Evolutionary conservation across 352 stramenopile genomes (phyloP), one percentile per base, ranked within the genome.

Genomic region (Peronospora farinosa): DNA sequence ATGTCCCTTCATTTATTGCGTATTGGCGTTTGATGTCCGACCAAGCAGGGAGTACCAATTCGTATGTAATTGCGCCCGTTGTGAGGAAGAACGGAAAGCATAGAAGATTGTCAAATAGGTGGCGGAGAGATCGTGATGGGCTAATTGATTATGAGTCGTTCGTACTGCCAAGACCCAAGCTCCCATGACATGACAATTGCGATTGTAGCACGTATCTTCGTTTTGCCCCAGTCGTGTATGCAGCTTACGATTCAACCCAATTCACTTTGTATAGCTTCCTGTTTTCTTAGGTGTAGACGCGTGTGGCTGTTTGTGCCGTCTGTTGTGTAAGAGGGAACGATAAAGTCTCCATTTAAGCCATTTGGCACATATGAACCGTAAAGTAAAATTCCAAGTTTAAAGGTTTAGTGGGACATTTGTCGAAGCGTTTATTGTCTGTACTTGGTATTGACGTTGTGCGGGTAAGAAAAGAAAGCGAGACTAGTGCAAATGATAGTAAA

Each of bases 11-110:
- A 44, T 30, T 51, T 49, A 48, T 30, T 54, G 28, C 57, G 3
- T 40, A 10, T 44, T 54, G 43, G 28, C 21, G 25, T 57, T n/a
- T 51, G 12, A 48, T 60, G 48, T 33, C 42, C 41, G 35, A 46
- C 38, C 46, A 52, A 63, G 51, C 44, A 86, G 75, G 30, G 80
- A 91, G 63, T 91, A 91, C 51, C 76, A 89, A 48, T 91, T 91
- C 64, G 63, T 74, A 40, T 91, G 80, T 59, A 51, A 75, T 51
- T 91, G 80, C 51, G 59, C 64, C 13, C 67, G 74, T 7, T 91
- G 80, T 49, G 60, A 84, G 42, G 69, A 79, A 27, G 78, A 88
- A 47, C 65, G 72, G 28, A 65, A 78, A 40, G 73, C 75, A 35
- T 85, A 76, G 65, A 45, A 37, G 12, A 17, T 47, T 50, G 28